phyloP scores from a whole-genome alignment of 352 stramenopile genomes.

The Pythium guiyangense region DNA sequence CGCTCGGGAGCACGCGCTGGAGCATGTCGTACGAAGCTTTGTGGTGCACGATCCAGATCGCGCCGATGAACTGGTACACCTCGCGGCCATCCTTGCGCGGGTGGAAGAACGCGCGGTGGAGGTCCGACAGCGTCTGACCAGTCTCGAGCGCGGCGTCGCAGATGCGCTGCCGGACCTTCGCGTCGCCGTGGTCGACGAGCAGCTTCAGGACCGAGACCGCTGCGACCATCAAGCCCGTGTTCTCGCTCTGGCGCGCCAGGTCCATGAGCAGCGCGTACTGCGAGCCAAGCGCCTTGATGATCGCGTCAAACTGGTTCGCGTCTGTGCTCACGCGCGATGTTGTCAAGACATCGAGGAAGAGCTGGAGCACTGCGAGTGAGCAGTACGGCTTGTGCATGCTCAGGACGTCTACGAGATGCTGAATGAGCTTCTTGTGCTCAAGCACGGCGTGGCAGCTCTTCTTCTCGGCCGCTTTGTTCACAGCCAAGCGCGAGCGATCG shows the following conservation, averaged over 20 bases:
- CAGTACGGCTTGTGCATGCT: slow-evolving; percentile 42
- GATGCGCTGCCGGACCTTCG: slow-evolving; percentile 50
- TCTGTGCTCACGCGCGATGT: slow-evolving; percentile 59
- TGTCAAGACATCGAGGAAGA: slow-evolving; percentile 60
- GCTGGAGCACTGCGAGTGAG: slow-evolving; percentile 51
- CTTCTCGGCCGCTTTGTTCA: slow-evolving; percentile 46
- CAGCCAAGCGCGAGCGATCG: slow-evolving; percentile 38
- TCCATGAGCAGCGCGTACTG: slow-evolving; percentile 48
- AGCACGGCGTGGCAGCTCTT: slow-evolving; percentile 52
- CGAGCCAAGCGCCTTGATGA: slow-evolving; percentile 56
- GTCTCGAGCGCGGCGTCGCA: slow-evolving; percentile 64
- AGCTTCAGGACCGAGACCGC: slow-evolving; percentile 64
- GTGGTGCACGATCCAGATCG: slow-evolving; percentile 78
- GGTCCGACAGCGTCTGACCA: slow-evolving; percentile 44
- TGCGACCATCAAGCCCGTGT: slow-evolving; percentile 52
- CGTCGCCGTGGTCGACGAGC: slow-evolving; percentile 65
- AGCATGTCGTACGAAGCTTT: slow-evolving; percentile 70
- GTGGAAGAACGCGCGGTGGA: slow-evolving; percentile 75
- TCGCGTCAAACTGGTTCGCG: slow-evolving; percentile 68
- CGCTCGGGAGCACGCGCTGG: slow-evolving; percentile 51
- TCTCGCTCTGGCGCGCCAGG: slow-evolving; percentile 37
- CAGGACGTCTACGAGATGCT: slow-evolving; percentile 43
- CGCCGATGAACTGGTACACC: slow-evolving; percentile 67
- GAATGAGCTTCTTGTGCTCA: slow-evolving; percentile 57
- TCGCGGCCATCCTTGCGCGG: slow-evolving; percentile 46